Base-by-base conservation (phyloP, 768 basidiomycete species). In the Boletus reticuloceps region DNA sequence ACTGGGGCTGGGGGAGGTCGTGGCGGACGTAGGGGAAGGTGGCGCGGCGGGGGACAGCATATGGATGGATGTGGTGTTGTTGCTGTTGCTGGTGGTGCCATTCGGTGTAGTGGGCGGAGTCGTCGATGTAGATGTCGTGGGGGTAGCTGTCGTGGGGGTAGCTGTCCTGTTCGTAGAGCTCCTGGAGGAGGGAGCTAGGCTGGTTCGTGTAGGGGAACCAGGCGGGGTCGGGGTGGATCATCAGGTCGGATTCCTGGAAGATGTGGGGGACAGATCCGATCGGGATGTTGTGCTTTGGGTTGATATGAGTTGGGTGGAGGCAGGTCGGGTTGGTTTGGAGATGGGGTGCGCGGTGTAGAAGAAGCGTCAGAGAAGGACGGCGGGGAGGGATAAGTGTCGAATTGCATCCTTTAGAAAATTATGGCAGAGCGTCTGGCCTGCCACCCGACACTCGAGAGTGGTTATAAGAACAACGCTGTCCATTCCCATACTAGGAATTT, bases 21-120 rank as follows among this genome's bases (percentile, higher is more conserved):
- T 89, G 86, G 41, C 87, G 80, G 49, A 87, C 86, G 65, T 84
- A 86, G 44, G 89, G 89, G 71, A 83, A 90, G 0, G 89, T 91
- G 1, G 85, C 84, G 56, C 89, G 79, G 47, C 89, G 86, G 51
- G 69, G 63, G 12, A 73, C 69, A 45, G 77, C 66, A 63, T 80
- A 64, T 0, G 29, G 27, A 14, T 39, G 50, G 6, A 38, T 2
- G 4, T 71, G 29, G 1, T 71, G 74, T 3, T 74, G 77, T 7
- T 72, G 72, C 41, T 77, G 77, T 12, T 69, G 69, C 0, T 64
- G 61, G 16, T 69, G 53, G 31, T 54, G 69, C 72, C 72, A 72
- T 39, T 72, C 72, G 5, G 67, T 54, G 58, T 72, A 72, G 60
- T 70, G 68, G 8, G 69, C 64, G n/a, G 63, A 56, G 51, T 74